phyloP scores from a whole-genome alignment of 441 rosid genomes.

The Flueggea neowawraea region DNA sequence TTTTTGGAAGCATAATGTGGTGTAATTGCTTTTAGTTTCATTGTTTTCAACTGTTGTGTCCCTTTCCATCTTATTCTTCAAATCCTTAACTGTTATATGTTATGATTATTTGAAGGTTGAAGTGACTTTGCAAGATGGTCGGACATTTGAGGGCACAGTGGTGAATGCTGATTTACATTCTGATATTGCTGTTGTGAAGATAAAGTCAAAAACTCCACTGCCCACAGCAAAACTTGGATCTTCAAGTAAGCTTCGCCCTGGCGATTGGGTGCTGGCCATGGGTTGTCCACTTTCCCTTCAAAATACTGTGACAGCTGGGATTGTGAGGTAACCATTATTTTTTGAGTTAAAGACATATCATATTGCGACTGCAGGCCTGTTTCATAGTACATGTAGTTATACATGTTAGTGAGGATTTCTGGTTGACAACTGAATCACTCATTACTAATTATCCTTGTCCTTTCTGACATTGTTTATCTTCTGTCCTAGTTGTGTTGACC shows the following conservation, averaged over 20 bases:
- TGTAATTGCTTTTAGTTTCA: not conserved
- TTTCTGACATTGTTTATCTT: slow-evolving; percentile 3
- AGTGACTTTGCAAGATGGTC: slow-evolving; percentile 93
- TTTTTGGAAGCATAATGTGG: too few relatives aligned
- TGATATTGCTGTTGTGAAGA: slow-evolving; percentile 88
- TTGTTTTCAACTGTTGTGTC: too few relatives aligned
- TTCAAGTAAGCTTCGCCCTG: slow-evolving; percentile 82
- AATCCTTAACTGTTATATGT: not conserved
- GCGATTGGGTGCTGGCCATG: slow-evolving; percentile 89
- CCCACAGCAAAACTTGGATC: slow-evolving; percentile 83
- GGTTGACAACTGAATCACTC: too few relatives aligned
- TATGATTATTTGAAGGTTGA: slow-evolving; percentile 49
- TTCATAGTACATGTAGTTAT: too few relatives aligned
- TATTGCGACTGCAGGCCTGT: too few relatives aligned
- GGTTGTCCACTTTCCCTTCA: slow-evolving; percentile 95
- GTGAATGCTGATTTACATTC: slow-evolving; percentile 79
- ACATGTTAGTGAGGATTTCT: too few relatives aligned
- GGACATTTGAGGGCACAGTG: slow-evolving; percentile 77
- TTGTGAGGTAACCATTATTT: slow-evolving; percentile 54
- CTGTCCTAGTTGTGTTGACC: slow-evolving; percentile 67
- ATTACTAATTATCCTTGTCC: too few relatives aligned
- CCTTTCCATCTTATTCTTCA: too few relatives aligned
- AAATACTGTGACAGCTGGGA: slow-evolving; percentile 88
- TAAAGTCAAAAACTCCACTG: slow-evolving; percentile 68
- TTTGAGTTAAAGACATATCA: not conserved